These are phyloP conservation scores for Daldinia concentrica DNA, from an alignment of 495 filamentous ascomycete species.

Conservation along the genomic window DNA sequence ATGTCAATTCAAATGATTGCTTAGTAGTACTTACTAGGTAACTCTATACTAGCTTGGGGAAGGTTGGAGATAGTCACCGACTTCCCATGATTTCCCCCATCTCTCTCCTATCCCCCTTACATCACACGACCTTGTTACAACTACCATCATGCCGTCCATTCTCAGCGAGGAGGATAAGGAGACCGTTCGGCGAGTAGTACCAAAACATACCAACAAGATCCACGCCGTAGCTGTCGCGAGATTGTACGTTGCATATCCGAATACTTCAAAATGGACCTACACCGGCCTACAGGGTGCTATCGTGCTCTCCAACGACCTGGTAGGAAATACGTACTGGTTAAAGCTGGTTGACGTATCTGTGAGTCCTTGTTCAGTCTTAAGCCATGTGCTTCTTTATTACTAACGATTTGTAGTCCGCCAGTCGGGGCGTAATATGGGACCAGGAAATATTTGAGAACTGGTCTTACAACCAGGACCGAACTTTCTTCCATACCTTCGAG, in stretches of 20 bases:
- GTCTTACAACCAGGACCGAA: constrained; percentile 92
- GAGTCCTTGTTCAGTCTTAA: constrained; percentile 44
- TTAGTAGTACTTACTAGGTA: constrained; percentile 16
- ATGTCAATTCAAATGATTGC: constrained; percentile 36
- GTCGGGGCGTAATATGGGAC: constrained; percentile 95
- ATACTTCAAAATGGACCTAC: constrained; percentile 87
- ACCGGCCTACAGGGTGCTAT: constrained; percentile 92
- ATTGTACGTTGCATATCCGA: constrained; percentile 92
- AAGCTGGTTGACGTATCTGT: constrained; percentile 97
- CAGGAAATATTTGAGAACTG: constrained; percentile 97
- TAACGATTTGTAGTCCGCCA: constrained; percentile 67
- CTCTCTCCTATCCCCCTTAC: constrained; percentile 16
- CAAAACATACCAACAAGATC: constrained; percentile 94
- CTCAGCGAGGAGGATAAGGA: constrained; percentile 92
- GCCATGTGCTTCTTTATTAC: constrained; percentile 9
- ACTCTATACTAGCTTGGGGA: constrained; percentile 18
- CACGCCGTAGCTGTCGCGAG: constrained; percentile 90
- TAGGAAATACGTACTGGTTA: constrained; percentile 95
- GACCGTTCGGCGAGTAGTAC: constrained; percentile 88
- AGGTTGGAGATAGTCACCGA: constrained; percentile 25
- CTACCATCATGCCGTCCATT: constrained; percentile 79
- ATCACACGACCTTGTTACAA: constrained; percentile 34
- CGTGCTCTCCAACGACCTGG: constrained; percentile 93
- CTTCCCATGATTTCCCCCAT: constrained; percentile 14
- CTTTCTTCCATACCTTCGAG: constrained; percentile 97